These are phyloP conservation scores for Cercospora citrullina DNA, from an alignment of 2,329 filamentous ascomycete genomes.

Conservation along the genomic window DNA sequence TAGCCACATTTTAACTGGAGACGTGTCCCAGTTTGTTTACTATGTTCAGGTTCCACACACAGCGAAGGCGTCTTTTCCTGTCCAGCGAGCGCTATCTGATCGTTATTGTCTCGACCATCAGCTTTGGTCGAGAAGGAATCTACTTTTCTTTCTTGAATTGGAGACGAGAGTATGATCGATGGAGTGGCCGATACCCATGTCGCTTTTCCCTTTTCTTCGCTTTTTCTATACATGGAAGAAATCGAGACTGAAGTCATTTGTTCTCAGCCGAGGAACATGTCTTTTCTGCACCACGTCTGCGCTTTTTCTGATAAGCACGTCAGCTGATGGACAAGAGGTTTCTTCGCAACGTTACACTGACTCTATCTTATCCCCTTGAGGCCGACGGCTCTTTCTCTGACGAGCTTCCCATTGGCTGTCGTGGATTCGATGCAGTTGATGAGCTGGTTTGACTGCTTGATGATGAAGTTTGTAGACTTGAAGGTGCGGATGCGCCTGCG, in stretches of 20 bases:
- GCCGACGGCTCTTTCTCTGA: not conserved
- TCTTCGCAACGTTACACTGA: not conserved
- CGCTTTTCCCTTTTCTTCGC: not conserved
- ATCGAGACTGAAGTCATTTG: not conserved
- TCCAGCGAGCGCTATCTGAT: conserved; percentile 10
- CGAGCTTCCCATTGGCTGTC: not conserved
- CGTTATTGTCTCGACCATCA: conserved; percentile 4
- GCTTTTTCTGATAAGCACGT: not conserved
- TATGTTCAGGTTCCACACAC: conserved; percentile 9
- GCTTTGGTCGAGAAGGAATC: not conserved
- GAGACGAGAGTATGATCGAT: not conserved
- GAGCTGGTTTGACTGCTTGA: not conserved
- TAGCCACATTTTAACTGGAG: not conserved
- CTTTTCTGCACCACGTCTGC: not conserved
- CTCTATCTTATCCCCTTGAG: not conserved
- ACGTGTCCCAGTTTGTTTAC: conserved; percentile 6
- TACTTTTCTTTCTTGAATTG: not conserved
- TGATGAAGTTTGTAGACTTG: not conserved
- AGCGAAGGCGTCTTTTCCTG: conserved; percentile 16
- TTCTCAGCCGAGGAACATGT: not conserved
- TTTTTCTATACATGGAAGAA: not conserved
- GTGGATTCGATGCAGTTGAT: not conserved
- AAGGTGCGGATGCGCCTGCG: not conserved
- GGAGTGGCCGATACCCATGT: conserved; percentile 9
- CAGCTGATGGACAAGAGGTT: not conserved